Base-by-base conservation (phyloP, 352 stramenopile genomes). In the Phytophthora nicotianae region DNA sequence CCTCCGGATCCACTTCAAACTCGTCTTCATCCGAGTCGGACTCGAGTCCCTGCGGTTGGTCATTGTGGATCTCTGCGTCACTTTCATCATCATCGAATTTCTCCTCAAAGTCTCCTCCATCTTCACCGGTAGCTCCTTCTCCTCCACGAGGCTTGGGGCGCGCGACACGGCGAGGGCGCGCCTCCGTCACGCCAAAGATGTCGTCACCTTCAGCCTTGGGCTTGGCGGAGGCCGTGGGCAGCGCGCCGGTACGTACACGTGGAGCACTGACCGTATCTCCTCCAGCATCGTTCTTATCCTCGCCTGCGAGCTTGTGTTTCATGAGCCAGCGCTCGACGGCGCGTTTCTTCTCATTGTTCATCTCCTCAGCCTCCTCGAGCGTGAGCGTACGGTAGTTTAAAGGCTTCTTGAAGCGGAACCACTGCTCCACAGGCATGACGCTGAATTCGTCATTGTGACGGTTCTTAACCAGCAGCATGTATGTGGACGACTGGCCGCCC, bases 371-470 rank as follows among this genome's bases (percentile, higher is more conserved):
- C 71, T 95, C 86, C 33, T 93, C 84, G 6, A 93, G 79, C 62
- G 84, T 93, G 11, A 95, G 70, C 53, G 86, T 93, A 50, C 83
- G 84, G 74, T 93, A 95, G 67, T 70, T 87, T 0, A 95, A 65
- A 21, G 86, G 86, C 70, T 95, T 95, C 73, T 95, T 95, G 69
- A 95, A 95, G 42, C 86, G 84, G 65, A 95, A 95, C 86, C 86
- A 95, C 55, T 95, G 84, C 67, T 95, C 86, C 50, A 95, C 79
- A 9, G 86, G 83, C 54, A 95, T 91, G 38, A 93, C 81, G 51
- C 81, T 91, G 62, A 95, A 95, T 70, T 95, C 86, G 68, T 93
- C 83, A 52, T 91, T 93, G 74, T 92, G 83, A 32, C 83, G 86
- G 60, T 91, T 92, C 73, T 93, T 92, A 29, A 93, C 78, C 71